Percentiles rank a stretch among this genome's conserved stretches.
phyloP scores from a whole-genome alignment of 208 protist genomes.

The Leishmania martiniquensis region DNA sequence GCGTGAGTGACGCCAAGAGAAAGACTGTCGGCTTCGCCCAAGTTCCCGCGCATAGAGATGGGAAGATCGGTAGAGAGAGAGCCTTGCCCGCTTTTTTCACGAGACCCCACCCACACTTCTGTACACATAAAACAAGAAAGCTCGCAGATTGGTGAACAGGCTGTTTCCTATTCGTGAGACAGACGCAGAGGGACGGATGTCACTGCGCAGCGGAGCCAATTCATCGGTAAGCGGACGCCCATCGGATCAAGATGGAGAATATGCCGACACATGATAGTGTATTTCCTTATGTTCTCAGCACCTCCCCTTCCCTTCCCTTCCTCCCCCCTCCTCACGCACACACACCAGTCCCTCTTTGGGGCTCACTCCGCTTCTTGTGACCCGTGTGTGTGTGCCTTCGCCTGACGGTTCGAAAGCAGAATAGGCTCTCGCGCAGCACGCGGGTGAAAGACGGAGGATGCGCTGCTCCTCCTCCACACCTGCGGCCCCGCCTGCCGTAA shows the following conservation, averaged over 20 bases:
- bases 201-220: background rate
- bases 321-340: too few relatives aligned
- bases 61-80: background rate
- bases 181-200: background rate
- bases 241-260: background rate
- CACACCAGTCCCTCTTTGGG: background rate
- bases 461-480: conserved; percentile 1
- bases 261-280: background rate
- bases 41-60: background rate
- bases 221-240: background rate
- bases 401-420: background rate
- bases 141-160: too few relatives aligned
- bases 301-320: too few relatives aligned
- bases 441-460: background rate
- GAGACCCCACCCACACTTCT: too few relatives aligned
- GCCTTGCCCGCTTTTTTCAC: background rate
- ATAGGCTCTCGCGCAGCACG: background rate
- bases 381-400: too few relatives aligned
- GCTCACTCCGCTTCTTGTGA: background rate
- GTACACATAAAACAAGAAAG: background rate
- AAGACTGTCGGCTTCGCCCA: background rate
- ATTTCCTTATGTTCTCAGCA: background rate
- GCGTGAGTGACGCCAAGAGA: background rate
- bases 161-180: too few relatives aligned
- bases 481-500: background rate